Evolutionary conservation across 2,329 filamentous ascomycete genomes (phyloP), one percentile per base, ranked within the genome.

Genomic region (Ophiostoma australiae): DNA sequence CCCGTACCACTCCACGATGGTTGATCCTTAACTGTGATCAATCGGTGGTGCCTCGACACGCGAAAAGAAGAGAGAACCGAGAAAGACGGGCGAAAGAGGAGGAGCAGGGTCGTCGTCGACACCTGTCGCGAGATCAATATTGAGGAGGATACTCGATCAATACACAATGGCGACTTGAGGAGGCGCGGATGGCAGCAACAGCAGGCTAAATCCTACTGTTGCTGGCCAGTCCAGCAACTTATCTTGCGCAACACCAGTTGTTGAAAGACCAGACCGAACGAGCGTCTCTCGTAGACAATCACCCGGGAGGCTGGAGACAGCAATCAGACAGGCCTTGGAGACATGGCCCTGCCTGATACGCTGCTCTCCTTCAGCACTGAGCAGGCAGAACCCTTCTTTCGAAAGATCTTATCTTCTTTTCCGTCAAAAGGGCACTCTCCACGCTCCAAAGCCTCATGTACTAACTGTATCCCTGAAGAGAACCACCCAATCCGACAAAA

Each of bases 401-500:
- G 68, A 72, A 71, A 70, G 66, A 69, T 61, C 69, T 41, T 5
- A 67, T 68, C 68, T 73, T 75, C 71, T 74, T 73, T 74, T 69
- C 68, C 71, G 72, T 72, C 76, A 76, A 80, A 80, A 86, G 87
- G 88, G 88, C 87, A 90, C 88, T 90, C 88, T 90, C 84, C 86
- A 85, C 82, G 87, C 87, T 89, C 83, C 80, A 80, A 76, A 79
- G 85, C 84, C 84, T 83, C 81, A 79, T 85, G 85, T 86, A 86
- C 87, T 90, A 89, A 90, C 84, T 80, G 76, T 74, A 68, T 78
- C 75, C 76, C 77, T 44, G 15, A 70, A 72, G 72, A 73, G 67
- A 70, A 87, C 80, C 73, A 75, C 74, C 80, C 78, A 79, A 81
- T 86, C 87, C 89, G 89, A 82, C 89, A 97, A 91, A 82, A 99